phyloP scores from a whole-genome alignment of 176 grass and related monocot species.

The Thalia dealbata region DNA sequence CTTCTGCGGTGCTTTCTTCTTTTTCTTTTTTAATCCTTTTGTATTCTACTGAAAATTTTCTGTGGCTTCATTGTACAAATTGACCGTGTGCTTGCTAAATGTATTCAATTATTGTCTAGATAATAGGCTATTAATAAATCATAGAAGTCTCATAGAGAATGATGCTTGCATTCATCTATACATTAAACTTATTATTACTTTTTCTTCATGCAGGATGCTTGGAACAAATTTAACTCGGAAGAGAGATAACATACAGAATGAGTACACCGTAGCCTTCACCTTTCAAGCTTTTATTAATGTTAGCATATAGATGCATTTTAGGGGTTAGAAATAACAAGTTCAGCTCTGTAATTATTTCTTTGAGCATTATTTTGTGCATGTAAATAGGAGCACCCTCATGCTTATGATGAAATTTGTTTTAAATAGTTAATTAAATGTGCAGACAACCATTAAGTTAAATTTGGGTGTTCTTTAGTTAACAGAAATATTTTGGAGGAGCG shows the following conservation, averaged over 20 bases:
- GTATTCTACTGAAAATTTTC: too few species aligned
- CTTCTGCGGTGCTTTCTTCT: too few species aligned
- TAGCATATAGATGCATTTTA: neutral
- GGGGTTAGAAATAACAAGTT: neutral
- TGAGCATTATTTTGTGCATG: constrained; percentile 1
- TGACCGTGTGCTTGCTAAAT: too few species aligned
- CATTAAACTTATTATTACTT: neutral
- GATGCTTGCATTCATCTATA: neutral
- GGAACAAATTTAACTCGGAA: constrained; percentile 37
- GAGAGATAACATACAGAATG: constrained; percentile 18
- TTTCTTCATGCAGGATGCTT: constrained; percentile 30
- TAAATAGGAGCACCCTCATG: neutral
- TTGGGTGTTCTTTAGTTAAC: too few species aligned
- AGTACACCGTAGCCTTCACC: neutral
- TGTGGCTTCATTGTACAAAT: too few species aligned
- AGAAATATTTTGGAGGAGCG: too few species aligned
- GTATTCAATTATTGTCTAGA: too few species aligned
- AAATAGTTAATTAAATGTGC: too few species aligned
- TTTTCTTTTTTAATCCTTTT: too few species aligned
- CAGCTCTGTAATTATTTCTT: neutral
- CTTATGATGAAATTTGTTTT: constrained; percentile 1
- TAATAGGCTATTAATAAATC: too few species aligned
- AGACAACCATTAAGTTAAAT: neutral
- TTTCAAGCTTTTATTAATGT: neutral
- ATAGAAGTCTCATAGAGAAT: neutral